Conservation (phyloP, 495 filamentous ascomycete species). For the Tuber indicum region DNA sequence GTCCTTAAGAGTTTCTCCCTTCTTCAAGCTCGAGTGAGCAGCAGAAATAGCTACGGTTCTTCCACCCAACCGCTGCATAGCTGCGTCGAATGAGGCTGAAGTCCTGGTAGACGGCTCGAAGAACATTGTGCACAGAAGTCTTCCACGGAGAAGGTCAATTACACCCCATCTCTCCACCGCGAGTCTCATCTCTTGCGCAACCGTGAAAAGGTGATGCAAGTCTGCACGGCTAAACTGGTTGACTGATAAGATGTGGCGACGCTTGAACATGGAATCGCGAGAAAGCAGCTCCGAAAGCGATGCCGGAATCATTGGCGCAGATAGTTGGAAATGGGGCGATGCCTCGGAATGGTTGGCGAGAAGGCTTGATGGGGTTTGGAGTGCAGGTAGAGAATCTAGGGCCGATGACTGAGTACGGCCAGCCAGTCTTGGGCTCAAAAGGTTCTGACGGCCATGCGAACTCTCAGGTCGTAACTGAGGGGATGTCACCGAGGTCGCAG, state of each 20-base stretch:
- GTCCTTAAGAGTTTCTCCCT: conserved; percentile 89
- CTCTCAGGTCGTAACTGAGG: conserved; percentile 25
- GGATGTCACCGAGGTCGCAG: conserved; percentile 47
- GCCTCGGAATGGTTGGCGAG: conserved; percentile 44
- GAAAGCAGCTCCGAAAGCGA: conserved; percentile 64
- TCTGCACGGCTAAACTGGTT: conserved; percentile 79
- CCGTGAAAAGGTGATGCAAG: conserved; percentile 86
- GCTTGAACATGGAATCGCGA: conserved; percentile 70
- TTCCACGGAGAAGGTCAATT: conserved; percentile 76
- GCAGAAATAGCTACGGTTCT: conserved; percentile 70
- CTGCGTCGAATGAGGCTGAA: conserved; percentile 91
- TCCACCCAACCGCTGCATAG: conserved; percentile 95
- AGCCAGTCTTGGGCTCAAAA: conserved; percentile 36
- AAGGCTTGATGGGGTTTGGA: conserved; percentile 44
- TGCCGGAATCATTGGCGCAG: conserved; percentile 48
- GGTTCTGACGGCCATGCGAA: conserved; percentile 22
- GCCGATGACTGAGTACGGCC: conserved; percentile 28
- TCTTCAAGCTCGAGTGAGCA: conserved; percentile 73
- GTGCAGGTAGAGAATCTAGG: conserved; percentile 26
- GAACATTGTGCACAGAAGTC: conserved; percentile 84
- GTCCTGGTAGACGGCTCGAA: conserved; percentile 96
- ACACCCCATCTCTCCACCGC: conserved; percentile 86
- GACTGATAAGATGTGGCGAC: conserved; percentile 79
- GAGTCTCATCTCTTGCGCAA: conserved; percentile 92
- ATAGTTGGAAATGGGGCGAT: conserved; percentile 12